Evolutionary conservation across 768 basidiomycete species (phyloP).

Genomic region (Leucosporidium creatinivorum): DNA sequence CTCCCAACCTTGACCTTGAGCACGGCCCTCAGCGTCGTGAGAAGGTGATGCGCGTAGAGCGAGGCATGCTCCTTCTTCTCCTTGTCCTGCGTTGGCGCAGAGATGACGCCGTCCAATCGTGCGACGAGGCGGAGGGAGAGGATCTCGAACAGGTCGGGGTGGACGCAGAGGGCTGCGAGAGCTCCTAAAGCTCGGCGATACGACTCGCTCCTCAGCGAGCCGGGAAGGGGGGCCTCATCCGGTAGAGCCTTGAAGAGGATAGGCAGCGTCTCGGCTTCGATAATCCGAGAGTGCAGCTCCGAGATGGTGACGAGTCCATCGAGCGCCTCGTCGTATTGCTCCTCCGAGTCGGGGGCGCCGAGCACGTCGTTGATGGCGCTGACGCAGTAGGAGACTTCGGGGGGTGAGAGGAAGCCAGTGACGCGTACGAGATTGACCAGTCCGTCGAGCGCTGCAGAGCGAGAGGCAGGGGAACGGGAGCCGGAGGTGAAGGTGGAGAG

Average conservation of each 20-base stretch:
- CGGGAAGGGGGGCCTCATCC: constrained; percentile 53
- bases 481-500: constrained; percentile 55
- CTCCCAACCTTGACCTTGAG: constrained; percentile 50
- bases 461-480: constrained; percentile 44
- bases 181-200: constrained; percentile 47
- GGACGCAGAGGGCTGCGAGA: constrained; percentile 64
- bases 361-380: constrained; percentile 67
- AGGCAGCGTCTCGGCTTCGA: constrained; percentile 70
- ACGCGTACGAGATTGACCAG: constrained; percentile 63
- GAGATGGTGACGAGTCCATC: constrained; percentile 39
- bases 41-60: constrained; percentile 77
- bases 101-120: constrained; percentile 55
- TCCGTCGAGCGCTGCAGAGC: constrained; percentile 57
- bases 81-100: background rate
- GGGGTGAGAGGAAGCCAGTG: constrained; percentile 54
- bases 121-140: constrained; percentile 68
- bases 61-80: constrained; percentile 43
- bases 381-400: constrained; percentile 73
- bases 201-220: constrained; percentile 52
- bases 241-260: constrained; percentile 70
- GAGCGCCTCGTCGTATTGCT: constrained; percentile 37
- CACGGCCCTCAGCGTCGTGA: constrained; percentile 60
- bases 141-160: constrained; percentile 71
- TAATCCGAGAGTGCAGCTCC: constrained; percentile 20
- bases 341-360: constrained; percentile 22